Evolutionary conservation across 2,329 filamentous ascomycete species (phyloP), one percentile per base, ranked within the genome.

Genomic region (Emergomyces africanus): DNA sequence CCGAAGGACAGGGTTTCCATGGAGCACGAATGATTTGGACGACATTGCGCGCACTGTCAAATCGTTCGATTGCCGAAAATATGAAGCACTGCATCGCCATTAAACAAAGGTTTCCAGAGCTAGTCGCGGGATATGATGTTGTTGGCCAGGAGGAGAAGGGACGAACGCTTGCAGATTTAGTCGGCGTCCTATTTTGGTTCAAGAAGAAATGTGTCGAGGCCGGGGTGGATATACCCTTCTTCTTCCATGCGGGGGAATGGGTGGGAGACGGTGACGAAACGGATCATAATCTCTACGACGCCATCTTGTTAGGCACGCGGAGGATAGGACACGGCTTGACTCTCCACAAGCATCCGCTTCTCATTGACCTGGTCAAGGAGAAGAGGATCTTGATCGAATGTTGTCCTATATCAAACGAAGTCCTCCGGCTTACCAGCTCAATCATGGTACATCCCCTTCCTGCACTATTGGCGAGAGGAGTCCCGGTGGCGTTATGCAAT

Each of bases 151-250:
- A 96, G 76, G 89, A 95, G 68, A 71, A 80, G 1, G 91, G 90
- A 0, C 82, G 88, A 15, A 81, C 90, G 0, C 81, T 96, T 25
- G 79, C 81, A 35, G 87, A 94, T 64, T 76, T 95, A 2, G 80
- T 91, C 0, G 90, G 91, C 0, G 84, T 95, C 68, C 77, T 97
- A 0, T 92, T 96, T 72, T 96, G 90, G 90, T 96, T 97, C 79
- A 85, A 86, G 63, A 91, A 94, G 72, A 83, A 86, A 66, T 96
- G 90, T 70, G 82, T 83, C 0, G 81, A 89, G 68, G 86, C 90
- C 67, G 84, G 82, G 2, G 81, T 96, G 39, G 83, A 90, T 54
- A 84, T 99, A 8, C 92, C 92, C 0, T 96, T 96, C 77, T 95
- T 95, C 78, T 95, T 97, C 77, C 91, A 96, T 71, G 91, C 92